A percentile compares a stretch with the other conserved stretches of the same genome.
Conservation (phyloP, 495 filamentous ascomycete genomes). For the Penicillium antarcticum region DNA sequence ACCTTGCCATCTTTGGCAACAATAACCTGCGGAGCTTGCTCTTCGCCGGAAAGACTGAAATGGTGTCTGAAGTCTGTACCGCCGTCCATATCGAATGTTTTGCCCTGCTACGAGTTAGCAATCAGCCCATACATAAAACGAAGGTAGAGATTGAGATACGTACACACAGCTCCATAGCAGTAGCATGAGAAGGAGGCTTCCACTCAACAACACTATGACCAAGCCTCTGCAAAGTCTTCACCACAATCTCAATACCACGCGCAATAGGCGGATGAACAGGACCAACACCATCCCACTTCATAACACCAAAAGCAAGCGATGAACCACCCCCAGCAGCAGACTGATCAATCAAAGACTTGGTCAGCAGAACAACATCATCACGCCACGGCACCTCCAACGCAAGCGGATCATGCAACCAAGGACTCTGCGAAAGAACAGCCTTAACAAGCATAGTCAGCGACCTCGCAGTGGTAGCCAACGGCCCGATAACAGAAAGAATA, state of each 20-base stretch:
- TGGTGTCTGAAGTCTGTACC: constrained; percentile 48
- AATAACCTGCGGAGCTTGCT: constrained; percentile 37
- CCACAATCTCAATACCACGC: constrained; percentile 51
- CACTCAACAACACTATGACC: constrained; percentile 60
- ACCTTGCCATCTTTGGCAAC: constrained; percentile 16
- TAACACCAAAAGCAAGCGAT: constrained; percentile 51
- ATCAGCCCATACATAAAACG: too few species aligned
- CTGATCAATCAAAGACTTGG: constrained; percentile 38
- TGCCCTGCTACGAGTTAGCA: constrained; percentile 7
- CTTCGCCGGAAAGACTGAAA: constrained; percentile 56
- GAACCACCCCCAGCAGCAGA: constrained; percentile 18
- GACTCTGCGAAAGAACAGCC: constrained; percentile 49
- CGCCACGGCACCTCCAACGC: constrained; percentile 63
- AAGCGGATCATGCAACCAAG: constrained; percentile 65
- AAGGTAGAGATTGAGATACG: too few species aligned
- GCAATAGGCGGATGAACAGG: constrained; percentile 52
- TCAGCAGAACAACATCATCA: constrained; percentile 43
- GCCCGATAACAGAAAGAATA: constrained; percentile 57
- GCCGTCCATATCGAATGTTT: constrained; percentile 42
- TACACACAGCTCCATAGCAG: constrained; percentile 30
- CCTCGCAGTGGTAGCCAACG: constrained; percentile 46
- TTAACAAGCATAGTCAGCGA: constrained; percentile 54
- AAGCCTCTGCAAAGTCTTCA: constrained; percentile 43
- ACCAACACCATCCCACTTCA: constrained; percentile 47
- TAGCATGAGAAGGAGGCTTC: constrained; percentile 51